Conservation (phyloP, 352 stramenopile genomes). For the Pythium utonaiense region DNA sequence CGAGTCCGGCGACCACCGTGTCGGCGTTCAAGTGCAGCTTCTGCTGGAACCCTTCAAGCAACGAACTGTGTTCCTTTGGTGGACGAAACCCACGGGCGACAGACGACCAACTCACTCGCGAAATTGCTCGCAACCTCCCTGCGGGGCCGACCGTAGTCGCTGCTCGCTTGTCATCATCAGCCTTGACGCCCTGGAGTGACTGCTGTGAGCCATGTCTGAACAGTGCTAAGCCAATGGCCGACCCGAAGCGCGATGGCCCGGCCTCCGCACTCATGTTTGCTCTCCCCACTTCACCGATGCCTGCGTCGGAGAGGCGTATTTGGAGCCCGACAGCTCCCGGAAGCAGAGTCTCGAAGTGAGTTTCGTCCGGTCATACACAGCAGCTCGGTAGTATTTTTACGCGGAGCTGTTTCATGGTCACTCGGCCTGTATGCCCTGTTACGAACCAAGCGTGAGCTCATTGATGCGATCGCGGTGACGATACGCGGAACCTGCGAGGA, state of each 20-base stretch:
- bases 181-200: slow-evolving; percentile 1
- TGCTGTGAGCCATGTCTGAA: slow-evolving; percentile 13
- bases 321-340: no score
- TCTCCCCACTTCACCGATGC: not conserved
- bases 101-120: slow-evolving; percentile 17
- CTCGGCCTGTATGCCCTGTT: not conserved
- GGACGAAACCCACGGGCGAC: slow-evolving; percentile 13
- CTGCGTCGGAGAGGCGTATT: no score
- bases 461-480: no score
- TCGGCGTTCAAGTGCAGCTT: slow-evolving; percentile 36
- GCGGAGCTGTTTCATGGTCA: not conserved
- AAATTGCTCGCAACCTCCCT: slow-evolving; percentile 12
- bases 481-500: no score
- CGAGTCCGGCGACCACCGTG: slow-evolving; percentile 32
- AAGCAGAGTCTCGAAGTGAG: no score
- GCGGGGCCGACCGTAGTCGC: not conserved
- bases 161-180: not conserved
- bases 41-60: slow-evolving; percentile 36
- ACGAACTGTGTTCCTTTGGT: slow-evolving; percentile 3
- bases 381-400: slow-evolving; percentile 4
- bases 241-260: not conserved
- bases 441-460: not conserved
- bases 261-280: not conserved
- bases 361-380: not conserved
- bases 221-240: slow-evolving; percentile 1